Conservation (phyloP, 176 grass and related monocot genomes). For the Guadua angustifolia region DNA sequence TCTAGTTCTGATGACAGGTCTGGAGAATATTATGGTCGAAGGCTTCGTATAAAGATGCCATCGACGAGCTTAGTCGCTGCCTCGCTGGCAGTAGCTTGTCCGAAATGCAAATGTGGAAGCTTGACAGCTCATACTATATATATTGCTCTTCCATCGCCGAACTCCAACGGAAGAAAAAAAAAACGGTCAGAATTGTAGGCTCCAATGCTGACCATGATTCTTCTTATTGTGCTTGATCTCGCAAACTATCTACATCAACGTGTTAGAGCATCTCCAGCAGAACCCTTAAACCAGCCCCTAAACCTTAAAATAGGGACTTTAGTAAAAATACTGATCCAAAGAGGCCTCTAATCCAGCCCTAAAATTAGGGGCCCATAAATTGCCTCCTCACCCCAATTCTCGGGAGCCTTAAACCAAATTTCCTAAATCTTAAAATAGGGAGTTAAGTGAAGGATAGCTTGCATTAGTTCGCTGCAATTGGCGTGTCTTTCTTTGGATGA, state of each 20-base stretch:
- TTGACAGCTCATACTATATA: not conserved
- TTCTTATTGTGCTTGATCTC: not conserved
- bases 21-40: not conserved
- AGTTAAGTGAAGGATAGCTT: too few species aligned
- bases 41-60: not conserved
- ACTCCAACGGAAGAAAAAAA: not conserved
- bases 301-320: too few species aligned
- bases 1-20: not conserved
- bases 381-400: too few species aligned
- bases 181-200: not conserved
- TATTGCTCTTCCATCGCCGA: not conserved
- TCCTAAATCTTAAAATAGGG: too few species aligned
- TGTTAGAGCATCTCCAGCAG: too few species aligned
- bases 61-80: not conserved
- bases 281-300: too few species aligned
- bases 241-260: not conserved
- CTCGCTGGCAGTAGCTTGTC: not conserved
- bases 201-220: not conserved
- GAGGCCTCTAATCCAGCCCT: too few species aligned
- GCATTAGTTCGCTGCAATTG: too few species aligned
- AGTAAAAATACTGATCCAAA: too few species aligned
- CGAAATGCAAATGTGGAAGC: slow-evolving; percentile 17
- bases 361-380: too few species aligned
- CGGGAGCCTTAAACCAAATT: too few species aligned
- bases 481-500: too few species aligned